Evolutionary conservation across 345 rosid species (phyloP), one percentile per base, ranked within the genome.

Genomic region (Camelina laxa): DNA sequence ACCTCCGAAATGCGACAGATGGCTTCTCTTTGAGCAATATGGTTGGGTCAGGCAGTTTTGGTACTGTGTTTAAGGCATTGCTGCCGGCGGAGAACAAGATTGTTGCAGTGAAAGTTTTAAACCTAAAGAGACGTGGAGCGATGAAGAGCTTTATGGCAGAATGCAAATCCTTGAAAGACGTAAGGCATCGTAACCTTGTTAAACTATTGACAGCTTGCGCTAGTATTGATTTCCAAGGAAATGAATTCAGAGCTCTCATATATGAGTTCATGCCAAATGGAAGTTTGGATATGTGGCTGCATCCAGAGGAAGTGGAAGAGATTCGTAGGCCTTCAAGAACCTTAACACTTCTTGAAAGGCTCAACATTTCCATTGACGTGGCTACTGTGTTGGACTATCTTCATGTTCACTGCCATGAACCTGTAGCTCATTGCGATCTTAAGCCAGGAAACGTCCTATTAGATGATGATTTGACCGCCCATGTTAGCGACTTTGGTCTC

Each of bases 61-160:
- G 57, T 12, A 22, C 31, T 5, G 57, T 53, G 2, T 53, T 22
- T 53, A 53, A 53, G 9, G 57, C 31, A 21, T 22, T 53, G 8
- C 57, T 53, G 4, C 31, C 27, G 7, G 0, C 1, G 0, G 27
- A 53, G 1, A 21, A 21, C 8, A 53, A 21, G n/a, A 14, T 53
- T 53, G 5, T 53, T 6, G 79, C 85, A 4, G 51, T 79, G 4
- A 79, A 82, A 13, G 82, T 82, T 33, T 20, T 85, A 9, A 51
- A 83, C 63, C 12, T 85, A 33, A 63, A 65, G 47, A 74, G 55
- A 59, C 69, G 20, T 41, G 84, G 82, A 71, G 89, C 84, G 6
- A 61, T 69, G 7, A 81, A 73, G 70, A 84, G 89, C 44, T 86
- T 80, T 65, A 36, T 64, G 30, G 80, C 82, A 10, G 89, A 86